These are phyloP conservation scores for Fusarium pseudoanthophilum DNA, from an alignment of 2,329 filamentous ascomycete genomes.

Conservation along the genomic window DNA sequence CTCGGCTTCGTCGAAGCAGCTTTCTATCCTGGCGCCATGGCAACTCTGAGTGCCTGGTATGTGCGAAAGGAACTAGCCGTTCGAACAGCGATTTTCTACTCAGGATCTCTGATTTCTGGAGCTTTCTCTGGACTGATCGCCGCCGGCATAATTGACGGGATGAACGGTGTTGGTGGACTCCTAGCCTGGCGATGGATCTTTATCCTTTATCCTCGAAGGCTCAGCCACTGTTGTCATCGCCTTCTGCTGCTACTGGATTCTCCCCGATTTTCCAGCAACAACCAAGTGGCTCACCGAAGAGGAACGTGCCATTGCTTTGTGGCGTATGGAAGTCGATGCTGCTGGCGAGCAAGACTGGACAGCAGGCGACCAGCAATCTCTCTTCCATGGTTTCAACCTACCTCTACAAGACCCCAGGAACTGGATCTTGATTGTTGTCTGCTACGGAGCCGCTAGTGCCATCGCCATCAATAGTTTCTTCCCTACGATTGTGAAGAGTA, in stretches of 20 bases:
- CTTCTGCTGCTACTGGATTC: conserved; percentile 26
- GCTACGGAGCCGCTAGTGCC: conserved; percentile 54
- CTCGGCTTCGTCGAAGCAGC: conserved; percentile 60
- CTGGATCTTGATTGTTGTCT: conserved; percentile 59
- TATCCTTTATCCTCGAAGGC: conserved; percentile 74
- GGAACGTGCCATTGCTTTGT: conserved; percentile 52
- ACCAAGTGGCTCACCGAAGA: conserved; percentile 53
- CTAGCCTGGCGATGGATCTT: conserved; percentile 70
- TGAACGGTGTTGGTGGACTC: conserved; percentile 24
- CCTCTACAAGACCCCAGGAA: conserved; percentile 52
- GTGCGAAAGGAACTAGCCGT: conserved; percentile 72
- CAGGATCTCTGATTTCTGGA: conserved; percentile 72
- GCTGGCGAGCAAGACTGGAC: conserved; percentile 32
- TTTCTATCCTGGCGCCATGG: conserved; percentile 49
- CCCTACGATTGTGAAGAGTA: conserved; percentile 24
- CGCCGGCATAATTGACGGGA: conserved; percentile 64
- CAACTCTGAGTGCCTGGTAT: conserved; percentile 60
- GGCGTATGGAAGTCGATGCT: conserved; percentile 45
- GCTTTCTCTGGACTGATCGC: conserved; percentile 73
- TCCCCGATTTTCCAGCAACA: conserved; percentile 50
- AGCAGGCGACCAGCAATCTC: not conserved
- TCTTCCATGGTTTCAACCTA: conserved; percentile 49
- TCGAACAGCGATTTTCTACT: conserved; percentile 67
- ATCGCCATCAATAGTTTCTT: conserved; percentile 57
- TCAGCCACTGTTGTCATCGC: conserved; percentile 47